These are phyloP conservation scores for Carex littledalei DNA, from an alignment of 176 grass and related monocot species.

Conservation along the genomic window DNA sequence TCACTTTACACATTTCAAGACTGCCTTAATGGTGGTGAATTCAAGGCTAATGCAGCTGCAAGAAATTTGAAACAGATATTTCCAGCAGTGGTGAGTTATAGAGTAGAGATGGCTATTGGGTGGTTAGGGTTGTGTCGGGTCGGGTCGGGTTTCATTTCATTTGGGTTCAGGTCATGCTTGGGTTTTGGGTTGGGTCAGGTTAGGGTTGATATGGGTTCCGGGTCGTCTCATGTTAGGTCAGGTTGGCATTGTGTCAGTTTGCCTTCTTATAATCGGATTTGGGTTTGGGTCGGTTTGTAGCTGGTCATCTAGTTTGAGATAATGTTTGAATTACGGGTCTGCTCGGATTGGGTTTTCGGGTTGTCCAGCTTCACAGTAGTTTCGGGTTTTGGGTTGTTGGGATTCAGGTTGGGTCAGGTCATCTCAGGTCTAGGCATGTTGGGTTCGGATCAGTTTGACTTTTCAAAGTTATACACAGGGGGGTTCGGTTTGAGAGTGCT, in stretches of 20 bases:
- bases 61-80: constrained; percentile 73
- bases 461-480: neutral
- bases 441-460: neutral
- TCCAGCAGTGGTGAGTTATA: constrained; percentile 55
- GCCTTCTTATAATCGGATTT: too few relatives aligned
- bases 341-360: neutral
- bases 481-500: neutral
- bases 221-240: neutral
- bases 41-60: constrained; percentile 65
- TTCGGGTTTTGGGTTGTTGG: neutral
- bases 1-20: constrained; percentile 81
- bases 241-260: neutral
- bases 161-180: neutral
- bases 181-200: neutral
- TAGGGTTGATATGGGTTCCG: too few relatives aligned
- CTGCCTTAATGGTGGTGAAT: constrained; percentile 56
- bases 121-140: neutral
- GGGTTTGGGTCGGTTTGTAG: too few relatives aligned
- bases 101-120: neutral
- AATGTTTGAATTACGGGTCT: neutral
- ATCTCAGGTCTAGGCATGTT: neutral
- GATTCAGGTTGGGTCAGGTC: neutral
- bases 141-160: neutral
- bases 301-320: neutral
- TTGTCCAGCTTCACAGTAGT: neutral